These are phyloP conservation scores for Apiospora marii DNA, from an alignment of 2,329 filamentous ascomycete species.

Conservation along the genomic window DNA sequence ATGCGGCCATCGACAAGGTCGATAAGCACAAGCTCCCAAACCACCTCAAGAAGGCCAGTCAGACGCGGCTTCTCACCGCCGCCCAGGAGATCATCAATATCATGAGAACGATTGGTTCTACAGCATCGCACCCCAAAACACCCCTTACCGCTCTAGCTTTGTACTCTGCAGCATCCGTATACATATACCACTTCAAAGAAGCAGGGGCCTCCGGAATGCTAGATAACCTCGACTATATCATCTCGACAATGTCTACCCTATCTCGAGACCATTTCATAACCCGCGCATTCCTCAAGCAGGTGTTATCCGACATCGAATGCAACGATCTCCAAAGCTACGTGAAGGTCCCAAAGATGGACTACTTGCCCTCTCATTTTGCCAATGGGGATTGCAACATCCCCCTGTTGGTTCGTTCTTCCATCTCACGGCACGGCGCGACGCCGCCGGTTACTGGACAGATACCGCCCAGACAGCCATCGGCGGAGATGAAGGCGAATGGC, in stretches of 20 bases:
- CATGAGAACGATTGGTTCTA: conserved; percentile 78
- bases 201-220: conserved; percentile 53
- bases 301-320: conserved; percentile 79
- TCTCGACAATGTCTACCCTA: conserved; percentile 80
- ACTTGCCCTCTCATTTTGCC: conserved; percentile 35
- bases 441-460: conserved; percentile 55
- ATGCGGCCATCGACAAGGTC: conserved; percentile 85
- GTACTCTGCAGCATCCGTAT: conserved; percentile 86
- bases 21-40: conserved; percentile 69
- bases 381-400: conserved; percentile 49
- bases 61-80: conserved; percentile 77
- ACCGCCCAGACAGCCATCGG: conserved; percentile 47
- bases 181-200: conserved; percentile 72
- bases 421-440: conserved; percentile 51
- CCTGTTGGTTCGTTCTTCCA: conserved; percentile 53
- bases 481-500: conserved; percentile 30
- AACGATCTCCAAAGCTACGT: conserved; percentile 50
- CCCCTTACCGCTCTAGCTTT: conserved; percentile 83
- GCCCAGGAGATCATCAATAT: conserved; percentile 86
- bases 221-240: conserved; percentile 74
- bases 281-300: conserved; percentile 83
- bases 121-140: conserved; percentile 72
- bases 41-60: conserved; percentile 62
- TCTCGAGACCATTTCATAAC: conserved; percentile 79
- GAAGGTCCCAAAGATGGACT: conserved; percentile 46